Percentiles rank a stretch among this genome's conserved stretches.
Conservation (phyloP, 2,329 filamentous ascomycete species). For the Colletotrichum chrysophilum region DNA sequence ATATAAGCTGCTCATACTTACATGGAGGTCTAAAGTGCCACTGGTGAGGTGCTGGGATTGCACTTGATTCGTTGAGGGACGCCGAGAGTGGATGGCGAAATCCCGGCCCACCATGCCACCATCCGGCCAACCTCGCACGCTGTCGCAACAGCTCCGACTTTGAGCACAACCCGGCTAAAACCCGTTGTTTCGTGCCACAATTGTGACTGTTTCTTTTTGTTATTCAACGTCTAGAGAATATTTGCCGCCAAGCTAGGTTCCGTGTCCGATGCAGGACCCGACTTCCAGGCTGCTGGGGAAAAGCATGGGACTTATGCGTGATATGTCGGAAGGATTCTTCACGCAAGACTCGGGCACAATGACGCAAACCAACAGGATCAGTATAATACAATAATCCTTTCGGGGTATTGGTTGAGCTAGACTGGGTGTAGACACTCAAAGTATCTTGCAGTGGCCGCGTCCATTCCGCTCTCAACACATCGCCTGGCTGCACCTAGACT, state of each 20-base stretch:
- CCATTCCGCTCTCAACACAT: neutral
- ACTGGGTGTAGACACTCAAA: neutral
- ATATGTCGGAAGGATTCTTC: neutral
- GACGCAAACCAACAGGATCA: neutral
- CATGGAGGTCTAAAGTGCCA: neutral
- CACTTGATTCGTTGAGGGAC: neutral
- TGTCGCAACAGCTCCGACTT: neutral
- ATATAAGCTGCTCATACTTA: neutral
- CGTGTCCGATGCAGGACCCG: neutral
- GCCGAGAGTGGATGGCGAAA: slow-evolving; percentile 7
- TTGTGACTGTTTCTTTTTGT: neutral
- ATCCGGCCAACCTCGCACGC: neutral
- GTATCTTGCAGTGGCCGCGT: neutral
- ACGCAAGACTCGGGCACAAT: neutral
- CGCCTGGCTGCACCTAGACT: neutral
- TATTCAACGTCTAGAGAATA: rapidly evolving
- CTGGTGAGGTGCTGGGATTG: neutral
- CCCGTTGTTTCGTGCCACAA: neutral
- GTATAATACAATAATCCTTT: neutral
- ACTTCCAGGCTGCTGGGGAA: neutral
- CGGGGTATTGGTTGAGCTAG: neutral
- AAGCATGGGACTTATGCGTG: neutral
- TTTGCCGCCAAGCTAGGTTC: neutral
- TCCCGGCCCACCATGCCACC: slow-evolving; percentile 11
- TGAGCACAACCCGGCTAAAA: neutral